Conservation (phyloP, 1,284 basidiomycete genomes). For the Malassezia equina region DNA sequence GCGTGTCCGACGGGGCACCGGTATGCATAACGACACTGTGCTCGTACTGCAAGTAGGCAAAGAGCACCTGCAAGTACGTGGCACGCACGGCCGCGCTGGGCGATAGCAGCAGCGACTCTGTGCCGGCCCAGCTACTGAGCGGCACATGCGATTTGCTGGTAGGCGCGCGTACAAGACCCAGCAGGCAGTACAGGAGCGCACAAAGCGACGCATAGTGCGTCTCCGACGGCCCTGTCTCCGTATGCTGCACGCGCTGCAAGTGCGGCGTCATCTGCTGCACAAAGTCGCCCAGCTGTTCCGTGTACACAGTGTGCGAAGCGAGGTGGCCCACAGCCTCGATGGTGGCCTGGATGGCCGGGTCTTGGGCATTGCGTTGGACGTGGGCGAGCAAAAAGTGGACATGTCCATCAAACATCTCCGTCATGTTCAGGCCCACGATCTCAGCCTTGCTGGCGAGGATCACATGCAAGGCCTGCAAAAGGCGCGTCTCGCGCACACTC, state of each 20-base stretch:
- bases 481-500: conserved; percentile 4
- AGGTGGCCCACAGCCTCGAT: conserved; percentile 74
- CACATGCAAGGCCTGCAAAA: conserved; percentile 14
- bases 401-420: conserved; percentile 61
- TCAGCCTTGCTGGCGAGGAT: conserved; percentile 67
- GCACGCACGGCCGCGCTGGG: conserved; percentile 4
- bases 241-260: conserved; percentile 58
- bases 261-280: conserved; percentile 71
- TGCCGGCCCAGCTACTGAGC: conserved; percentile 5
- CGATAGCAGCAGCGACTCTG: conserved; percentile 8
- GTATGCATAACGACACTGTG: background rate
- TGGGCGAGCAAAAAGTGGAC: conserved; percentile 64
- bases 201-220: conserved; percentile 59
- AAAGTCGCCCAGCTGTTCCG: conserved; percentile 89
- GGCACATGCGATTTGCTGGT: conserved; percentile 15
- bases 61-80: conserved; percentile 8
- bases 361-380: conserved; percentile 52
- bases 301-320: conserved; percentile 83
- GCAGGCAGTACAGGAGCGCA: conserved; percentile 61
- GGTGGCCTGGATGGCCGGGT: conserved; percentile 61
- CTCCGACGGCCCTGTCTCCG: conserved; percentile 53
- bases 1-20: background rate
- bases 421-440: conserved; percentile 79
- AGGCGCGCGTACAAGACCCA: conserved; percentile 56
- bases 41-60: conserved; percentile 12